These are phyloP conservation scores for Cytospora chrysosperma DNA, from an alignment of 2,329 filamentous ascomycete species.

Conservation along the genomic window DNA sequence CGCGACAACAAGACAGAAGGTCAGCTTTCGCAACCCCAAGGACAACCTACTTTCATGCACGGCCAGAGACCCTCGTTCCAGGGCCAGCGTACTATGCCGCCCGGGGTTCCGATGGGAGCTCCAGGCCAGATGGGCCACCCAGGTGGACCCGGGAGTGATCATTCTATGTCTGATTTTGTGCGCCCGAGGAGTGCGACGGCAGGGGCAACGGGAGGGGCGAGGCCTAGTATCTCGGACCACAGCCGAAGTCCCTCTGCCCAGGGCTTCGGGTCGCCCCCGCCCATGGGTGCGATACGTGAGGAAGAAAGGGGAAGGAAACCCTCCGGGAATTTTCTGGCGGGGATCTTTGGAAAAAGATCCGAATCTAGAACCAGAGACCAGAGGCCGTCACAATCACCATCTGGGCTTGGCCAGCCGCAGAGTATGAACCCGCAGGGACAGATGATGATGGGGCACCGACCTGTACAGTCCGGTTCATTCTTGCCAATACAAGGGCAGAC, in stretches of 20 bases:
- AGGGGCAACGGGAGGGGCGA: slow-evolving; percentile 26
- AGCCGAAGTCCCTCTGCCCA: slow-evolving; percentile 18
- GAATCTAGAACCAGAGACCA: slow-evolving; percentile 27
- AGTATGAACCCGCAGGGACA: slow-evolving; percentile 21
- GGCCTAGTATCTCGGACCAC: slow-evolving; percentile 19
- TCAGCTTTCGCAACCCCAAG: slow-evolving; percentile 15
- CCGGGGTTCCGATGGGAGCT: not conserved
- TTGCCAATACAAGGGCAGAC: slow-evolving; percentile 14
- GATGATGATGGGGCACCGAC: slow-evolving; percentile 14
- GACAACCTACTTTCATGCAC: slow-evolving; percentile 8
- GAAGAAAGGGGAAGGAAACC: slow-evolving; percentile 28
- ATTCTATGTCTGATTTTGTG: slow-evolving; percentile 10
- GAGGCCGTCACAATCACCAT: slow-evolving; percentile 20
- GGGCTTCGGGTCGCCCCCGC: slow-evolving; percentile 2
- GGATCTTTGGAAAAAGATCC: slow-evolving; percentile 27
- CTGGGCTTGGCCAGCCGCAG: slow-evolving; percentile 20
- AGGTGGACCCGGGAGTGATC: not conserved
- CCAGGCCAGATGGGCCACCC: slow-evolving; percentile 3
- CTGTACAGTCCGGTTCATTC: slow-evolving; percentile 19
- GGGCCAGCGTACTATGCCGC: slow-evolving; percentile 12
- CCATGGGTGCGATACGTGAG: slow-evolving; percentile 18
- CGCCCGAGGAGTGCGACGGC: slow-evolving; percentile 27
- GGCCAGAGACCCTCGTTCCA: slow-evolving; percentile 28
- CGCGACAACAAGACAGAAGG: slow-evolving; percentile 26
- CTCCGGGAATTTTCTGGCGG: slow-evolving; percentile 28